Percentiles rank a stretch among this genome's conserved stretches.
These are phyloP conservation scores for Suillus sp. DNA, from an alignment of 768 basidiomycete genomes.

Conservation along the genomic window DNA sequence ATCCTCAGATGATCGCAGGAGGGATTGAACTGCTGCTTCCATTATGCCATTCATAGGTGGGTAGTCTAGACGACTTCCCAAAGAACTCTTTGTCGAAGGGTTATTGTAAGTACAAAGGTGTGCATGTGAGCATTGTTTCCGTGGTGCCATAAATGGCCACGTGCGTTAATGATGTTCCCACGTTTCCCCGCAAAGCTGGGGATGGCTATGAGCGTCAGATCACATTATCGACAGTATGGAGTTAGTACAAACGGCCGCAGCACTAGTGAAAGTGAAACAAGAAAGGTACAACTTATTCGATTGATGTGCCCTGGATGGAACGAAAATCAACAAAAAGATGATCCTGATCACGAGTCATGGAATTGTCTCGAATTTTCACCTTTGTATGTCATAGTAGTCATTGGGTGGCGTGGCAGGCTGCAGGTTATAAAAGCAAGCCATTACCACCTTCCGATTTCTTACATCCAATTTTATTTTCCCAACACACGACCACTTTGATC, in stretches of 20 bases:
- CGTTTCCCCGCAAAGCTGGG: conserved; percentile 29
- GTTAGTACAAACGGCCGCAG: neutral
- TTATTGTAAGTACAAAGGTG: conserved; percentile 3
- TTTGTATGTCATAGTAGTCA: conserved; percentile 3
- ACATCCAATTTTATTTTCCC: conserved; percentile 3
- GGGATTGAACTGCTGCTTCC: conserved; percentile 23
- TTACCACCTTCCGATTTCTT: neutral
- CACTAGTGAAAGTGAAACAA: neutral
- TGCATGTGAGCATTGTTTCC: neutral
- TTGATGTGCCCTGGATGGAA: neutral
- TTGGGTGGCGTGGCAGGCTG: conserved; percentile 12
- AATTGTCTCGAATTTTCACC: conserved; percentile 10
- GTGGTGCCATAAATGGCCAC: conserved; percentile 11
- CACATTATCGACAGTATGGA: too few relatives aligned
- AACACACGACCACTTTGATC: conserved; percentile 5
- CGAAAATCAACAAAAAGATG: neutral
- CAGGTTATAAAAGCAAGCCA: conserved; percentile 25
- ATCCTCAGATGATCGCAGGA: conserved; percentile 47
- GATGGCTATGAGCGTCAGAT: neutral
- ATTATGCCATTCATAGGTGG: conserved; percentile 12
- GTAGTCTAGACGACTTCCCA: conserved; percentile 20
- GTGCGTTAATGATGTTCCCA: conserved; percentile 24
- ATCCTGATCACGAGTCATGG: conserved; percentile 14
- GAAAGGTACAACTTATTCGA: neutral
- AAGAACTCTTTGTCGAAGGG: neutral